These are phyloP conservation scores for Moniliophthora roreri DNA, from an alignment of 1,284 basidiomycete species.

Conservation along the genomic window DNA sequence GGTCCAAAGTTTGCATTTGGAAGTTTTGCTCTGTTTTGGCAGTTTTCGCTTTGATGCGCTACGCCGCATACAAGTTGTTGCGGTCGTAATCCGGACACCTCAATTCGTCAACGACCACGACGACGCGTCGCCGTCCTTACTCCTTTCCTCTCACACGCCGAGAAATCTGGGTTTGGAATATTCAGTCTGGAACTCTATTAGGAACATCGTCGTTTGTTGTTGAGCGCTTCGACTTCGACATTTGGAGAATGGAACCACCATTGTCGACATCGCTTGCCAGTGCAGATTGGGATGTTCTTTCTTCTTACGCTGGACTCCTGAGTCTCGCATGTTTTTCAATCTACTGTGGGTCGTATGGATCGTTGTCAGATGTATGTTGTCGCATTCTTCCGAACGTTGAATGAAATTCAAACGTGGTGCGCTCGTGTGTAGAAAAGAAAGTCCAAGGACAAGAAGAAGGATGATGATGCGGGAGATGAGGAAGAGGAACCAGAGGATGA, in stretches of 20 bases:
- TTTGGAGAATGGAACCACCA: neutral
- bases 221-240: neutral
- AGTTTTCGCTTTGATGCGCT: too few species aligned
- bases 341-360: constrained; percentile 65
- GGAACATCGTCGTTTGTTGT: neutral
- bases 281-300: constrained; percentile 57
- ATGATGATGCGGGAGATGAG: constrained; percentile 36
- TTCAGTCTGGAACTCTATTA: too few species aligned
- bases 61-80: too few species aligned
- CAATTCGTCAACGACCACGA: too few species aligned
- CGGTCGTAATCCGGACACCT: too few species aligned
- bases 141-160: too few species aligned
- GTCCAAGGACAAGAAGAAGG: constrained; percentile 13
- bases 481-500: constrained; percentile 50
- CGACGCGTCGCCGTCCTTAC: too few species aligned
- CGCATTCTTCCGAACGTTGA: constrained; percentile 3
- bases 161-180: too few species aligned
- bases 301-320: constrained; percentile 67
- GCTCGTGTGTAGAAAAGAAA: constrained; percentile 23
- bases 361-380: constrained; percentile 51
- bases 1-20: too few species aligned
- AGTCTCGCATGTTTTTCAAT: constrained; percentile 60
- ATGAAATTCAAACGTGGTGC: constrained; percentile 10
- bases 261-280: neutral
- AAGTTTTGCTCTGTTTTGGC: too few species aligned